These are phyloP conservation scores for Coelastrella sp. DNA, from an alignment of 139 green algal genomes.

Conservation along the genomic window DNA sequence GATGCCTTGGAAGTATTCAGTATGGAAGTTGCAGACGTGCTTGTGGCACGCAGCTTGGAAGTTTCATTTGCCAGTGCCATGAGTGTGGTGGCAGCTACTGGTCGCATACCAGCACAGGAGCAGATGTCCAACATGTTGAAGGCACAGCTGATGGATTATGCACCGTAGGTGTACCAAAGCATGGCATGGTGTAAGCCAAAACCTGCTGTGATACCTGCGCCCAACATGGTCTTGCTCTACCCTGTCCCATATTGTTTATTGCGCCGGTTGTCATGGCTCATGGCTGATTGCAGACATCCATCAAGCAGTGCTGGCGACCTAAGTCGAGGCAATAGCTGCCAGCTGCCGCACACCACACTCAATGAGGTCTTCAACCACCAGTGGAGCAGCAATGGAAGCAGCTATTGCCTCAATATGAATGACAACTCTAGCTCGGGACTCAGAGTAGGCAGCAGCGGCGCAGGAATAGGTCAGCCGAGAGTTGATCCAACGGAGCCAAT, in stretches of 20 bases:
- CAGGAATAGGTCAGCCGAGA: not conserved
- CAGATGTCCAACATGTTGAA: slow-evolving; percentile 20
- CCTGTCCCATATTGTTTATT: not conserved
- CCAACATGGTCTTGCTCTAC: not conserved
- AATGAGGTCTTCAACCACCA: no score
- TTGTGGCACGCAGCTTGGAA: slow-evolving; percentile 66
- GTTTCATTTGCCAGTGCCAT: slow-evolving; percentile 70
- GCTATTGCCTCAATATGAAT: not conserved
- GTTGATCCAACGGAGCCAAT: not conserved
- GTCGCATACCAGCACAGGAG: not conserved
- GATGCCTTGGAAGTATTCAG: slow-evolving; percentile 70
- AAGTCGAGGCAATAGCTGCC: not conserved
- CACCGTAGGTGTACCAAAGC: not conserved
- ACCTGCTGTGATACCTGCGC: not conserved
- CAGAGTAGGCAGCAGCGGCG: not conserved
- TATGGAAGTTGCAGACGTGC: slow-evolving; percentile 66
- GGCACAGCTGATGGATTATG: slow-evolving; percentile 47
- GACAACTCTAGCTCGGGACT: not conserved
- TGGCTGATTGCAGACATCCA: not conserved
- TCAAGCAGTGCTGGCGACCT: not conserved
- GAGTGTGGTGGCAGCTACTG: slow-evolving; percentile 38
- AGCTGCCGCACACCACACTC: slow-evolving; percentile 29
- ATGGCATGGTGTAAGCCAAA: not conserved
- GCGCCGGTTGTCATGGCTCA: no score
- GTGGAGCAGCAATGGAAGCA: not conserved